These are phyloP conservation scores for Phytophthora idaei DNA, from an alignment of 352 stramenopile genomes.

Conservation along the genomic window DNA sequence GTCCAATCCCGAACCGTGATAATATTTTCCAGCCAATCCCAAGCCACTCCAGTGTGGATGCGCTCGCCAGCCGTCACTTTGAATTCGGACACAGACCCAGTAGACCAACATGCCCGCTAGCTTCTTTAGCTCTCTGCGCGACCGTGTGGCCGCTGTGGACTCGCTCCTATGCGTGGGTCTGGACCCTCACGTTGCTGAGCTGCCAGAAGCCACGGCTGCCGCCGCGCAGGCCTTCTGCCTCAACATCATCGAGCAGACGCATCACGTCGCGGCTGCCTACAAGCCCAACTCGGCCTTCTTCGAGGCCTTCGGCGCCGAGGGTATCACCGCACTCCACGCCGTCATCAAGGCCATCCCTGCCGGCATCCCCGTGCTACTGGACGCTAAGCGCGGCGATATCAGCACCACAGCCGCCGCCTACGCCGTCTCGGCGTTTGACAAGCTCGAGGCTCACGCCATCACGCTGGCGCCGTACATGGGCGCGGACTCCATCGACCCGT, in stretches of 20 bases:
- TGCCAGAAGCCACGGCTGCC: constrained; percentile 81
- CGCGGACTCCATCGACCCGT: constrained; percentile 97
- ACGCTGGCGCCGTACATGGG: constrained; percentile 99
- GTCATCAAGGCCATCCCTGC: constrained; percentile 90
- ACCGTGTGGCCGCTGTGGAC: constrained; percentile 89
- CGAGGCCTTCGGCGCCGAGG: constrained; percentile 90
- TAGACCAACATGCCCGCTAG: constrained; percentile 29
- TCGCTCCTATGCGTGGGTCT: constrained; percentile 98
- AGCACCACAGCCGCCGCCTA: constrained; percentile 97
- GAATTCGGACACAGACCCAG: not conserved
- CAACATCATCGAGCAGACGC: constrained; percentile 94
- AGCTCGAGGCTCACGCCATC: constrained; percentile 94
- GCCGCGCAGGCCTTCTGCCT: constrained; percentile 95
- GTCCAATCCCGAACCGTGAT: constrained; percentile 14
- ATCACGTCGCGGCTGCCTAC: constrained; percentile 94
- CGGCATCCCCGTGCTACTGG: constrained; percentile 96
- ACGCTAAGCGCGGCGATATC: constrained; percentile 99
- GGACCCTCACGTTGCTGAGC: constrained; percentile 93
- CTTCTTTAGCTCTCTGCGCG: constrained; percentile 91
- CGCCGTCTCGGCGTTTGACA: constrained; percentile 93
- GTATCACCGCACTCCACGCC: constrained; percentile 88
- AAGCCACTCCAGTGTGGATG: not conserved
- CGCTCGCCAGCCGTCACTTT: constrained; percentile 14
- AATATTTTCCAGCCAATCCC: not conserved
- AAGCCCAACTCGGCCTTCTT: constrained; percentile 99